A percentile compares a stretch with the other conserved stretches of the same genome.
These are phyloP conservation scores for Pyrenochaeta sp. DNA, from an alignment of 2,329 filamentous ascomycete species.

Conservation along the genomic window DNA sequence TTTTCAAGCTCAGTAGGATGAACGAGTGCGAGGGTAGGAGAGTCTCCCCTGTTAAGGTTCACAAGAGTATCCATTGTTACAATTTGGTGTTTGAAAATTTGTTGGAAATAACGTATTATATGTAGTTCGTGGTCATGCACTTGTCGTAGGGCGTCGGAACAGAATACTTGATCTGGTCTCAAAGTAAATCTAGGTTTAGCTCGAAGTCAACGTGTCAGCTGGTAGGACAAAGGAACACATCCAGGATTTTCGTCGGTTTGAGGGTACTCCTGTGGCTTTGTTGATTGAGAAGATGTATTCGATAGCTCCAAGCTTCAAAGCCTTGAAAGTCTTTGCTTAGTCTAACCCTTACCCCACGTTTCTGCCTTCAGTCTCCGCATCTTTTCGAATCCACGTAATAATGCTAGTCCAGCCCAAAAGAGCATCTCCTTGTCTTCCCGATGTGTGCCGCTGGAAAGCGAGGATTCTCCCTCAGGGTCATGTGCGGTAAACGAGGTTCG, in stretches of 20 bases:
- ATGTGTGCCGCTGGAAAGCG: conserved; percentile 44
- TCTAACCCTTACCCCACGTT: conserved; percentile 16
- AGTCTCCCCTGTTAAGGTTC: conserved; percentile 58
- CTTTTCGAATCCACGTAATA: conserved; percentile 12
- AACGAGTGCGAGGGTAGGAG: conserved; percentile 62
- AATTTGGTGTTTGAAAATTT: not conserved
- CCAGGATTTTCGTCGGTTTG: too few relatives aligned
- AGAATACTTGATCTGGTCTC: too few relatives aligned
- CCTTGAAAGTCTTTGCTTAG: conserved; percentile 1
- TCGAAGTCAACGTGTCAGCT: too few relatives aligned
- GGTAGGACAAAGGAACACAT: too few relatives aligned
- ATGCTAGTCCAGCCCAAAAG: conserved; percentile 3
- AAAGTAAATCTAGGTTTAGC: too few relatives aligned
- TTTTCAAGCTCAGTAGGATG: conserved; percentile 65
- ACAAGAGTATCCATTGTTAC: conserved; percentile 35
- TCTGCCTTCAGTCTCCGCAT: conserved; percentile 3
- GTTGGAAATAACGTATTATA: too few relatives aligned
- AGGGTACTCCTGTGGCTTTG: too few relatives aligned
- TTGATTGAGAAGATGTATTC: not conserved
- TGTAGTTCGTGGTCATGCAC: too few relatives aligned
- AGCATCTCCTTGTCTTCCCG: conserved; percentile 32
- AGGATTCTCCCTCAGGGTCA: conserved; percentile 33
- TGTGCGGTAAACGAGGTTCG: conserved; percentile 25
- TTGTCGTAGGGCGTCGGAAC: too few relatives aligned
- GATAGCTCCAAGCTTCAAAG: not conserved